phyloP scores from a whole-genome alignment of 225 moss, liverwort and hornwort genomes.

The Ulota crispa region DNA sequence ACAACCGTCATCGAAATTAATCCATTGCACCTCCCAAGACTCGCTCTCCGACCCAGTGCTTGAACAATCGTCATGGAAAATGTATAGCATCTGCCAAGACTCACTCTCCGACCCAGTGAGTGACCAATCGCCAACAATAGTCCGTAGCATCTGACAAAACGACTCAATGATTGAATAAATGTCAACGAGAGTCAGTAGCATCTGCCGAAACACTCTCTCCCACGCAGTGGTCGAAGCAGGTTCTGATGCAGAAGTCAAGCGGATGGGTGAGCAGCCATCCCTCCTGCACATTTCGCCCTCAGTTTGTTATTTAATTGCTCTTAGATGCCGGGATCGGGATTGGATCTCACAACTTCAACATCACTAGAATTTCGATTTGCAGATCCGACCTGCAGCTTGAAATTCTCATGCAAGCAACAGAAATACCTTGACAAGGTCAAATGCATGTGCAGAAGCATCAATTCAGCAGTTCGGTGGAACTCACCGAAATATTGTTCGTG shows the following conservation, averaged over 20 bases:
- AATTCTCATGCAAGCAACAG: neutral
- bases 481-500: neutral
- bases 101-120: no score
- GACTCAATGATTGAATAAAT: no score
- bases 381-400: neutral
- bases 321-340: neutral
- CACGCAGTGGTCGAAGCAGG: neutral
- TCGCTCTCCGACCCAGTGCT: neutral
- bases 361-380: neutral
- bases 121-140: no score
- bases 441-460: neutral
- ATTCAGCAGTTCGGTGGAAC: neutral
- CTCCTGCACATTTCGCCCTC: neutral
- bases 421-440: neutral
- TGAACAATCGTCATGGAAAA: no score
- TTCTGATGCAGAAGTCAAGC: neutral
- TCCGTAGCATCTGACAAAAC: no score
- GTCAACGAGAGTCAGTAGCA: no score
- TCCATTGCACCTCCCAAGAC: neutral
- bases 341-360: neutral
- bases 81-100: no score
- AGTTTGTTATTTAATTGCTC: neutral
- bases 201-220: no score
- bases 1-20: neutral
- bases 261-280: no score